phyloP scores from a whole-genome alignment of 164 flowering plant genomes.

The Sextonia rubra region DNA sequence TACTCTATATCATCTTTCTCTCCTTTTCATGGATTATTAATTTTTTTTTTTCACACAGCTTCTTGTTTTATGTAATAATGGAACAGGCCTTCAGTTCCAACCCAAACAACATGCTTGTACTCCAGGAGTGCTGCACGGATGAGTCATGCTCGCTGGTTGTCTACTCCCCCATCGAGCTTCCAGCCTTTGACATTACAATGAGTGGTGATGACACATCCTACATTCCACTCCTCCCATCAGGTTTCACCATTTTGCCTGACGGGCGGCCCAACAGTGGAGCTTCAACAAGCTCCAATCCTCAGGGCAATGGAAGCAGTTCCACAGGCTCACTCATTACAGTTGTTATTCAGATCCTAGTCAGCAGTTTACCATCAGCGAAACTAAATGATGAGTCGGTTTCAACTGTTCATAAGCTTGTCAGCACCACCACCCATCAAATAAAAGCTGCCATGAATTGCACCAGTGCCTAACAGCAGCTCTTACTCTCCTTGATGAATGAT shows the following conservation, averaged over 20 bases:
- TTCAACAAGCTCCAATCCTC: slow-evolving; percentile 20
- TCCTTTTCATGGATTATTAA: background rate
- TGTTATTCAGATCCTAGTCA: slow-evolving; percentile 75
- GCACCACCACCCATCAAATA: slow-evolving; percentile 71
- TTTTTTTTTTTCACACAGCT: no score
- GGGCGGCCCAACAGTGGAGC: slow-evolving; percentile 29
- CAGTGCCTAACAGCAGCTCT: slow-evolving; percentile 6
- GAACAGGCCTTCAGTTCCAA: slow-evolving; percentile 53
- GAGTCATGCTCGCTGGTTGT: slow-evolving; percentile 67
- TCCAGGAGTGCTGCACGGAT: slow-evolving; percentile 83
- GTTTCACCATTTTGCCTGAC: slow-evolving; percentile 66
- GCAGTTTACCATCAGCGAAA: slow-evolving; percentile 58
- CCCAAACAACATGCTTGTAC: slow-evolving; percentile 80
- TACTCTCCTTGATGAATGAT: slow-evolving; percentile 32
- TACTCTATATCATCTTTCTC: no score
- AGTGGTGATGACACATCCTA: slow-evolving; percentile 74
- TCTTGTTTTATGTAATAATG: background rate
- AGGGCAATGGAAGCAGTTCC: slow-evolving; percentile 12
- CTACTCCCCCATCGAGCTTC: slow-evolving; percentile 69
- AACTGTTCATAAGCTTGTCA: slow-evolving; percentile 71
- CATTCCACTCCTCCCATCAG: slow-evolving; percentile 77
- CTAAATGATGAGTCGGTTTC: slow-evolving; percentile 63
- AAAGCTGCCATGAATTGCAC: slow-evolving; percentile 42
- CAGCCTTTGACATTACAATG: slow-evolving; percentile 66
- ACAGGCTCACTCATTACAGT: slow-evolving; percentile 72